Conservation (phyloP, 2,329 filamentous ascomycete genomes). For the Epichloe baconii region DNA sequence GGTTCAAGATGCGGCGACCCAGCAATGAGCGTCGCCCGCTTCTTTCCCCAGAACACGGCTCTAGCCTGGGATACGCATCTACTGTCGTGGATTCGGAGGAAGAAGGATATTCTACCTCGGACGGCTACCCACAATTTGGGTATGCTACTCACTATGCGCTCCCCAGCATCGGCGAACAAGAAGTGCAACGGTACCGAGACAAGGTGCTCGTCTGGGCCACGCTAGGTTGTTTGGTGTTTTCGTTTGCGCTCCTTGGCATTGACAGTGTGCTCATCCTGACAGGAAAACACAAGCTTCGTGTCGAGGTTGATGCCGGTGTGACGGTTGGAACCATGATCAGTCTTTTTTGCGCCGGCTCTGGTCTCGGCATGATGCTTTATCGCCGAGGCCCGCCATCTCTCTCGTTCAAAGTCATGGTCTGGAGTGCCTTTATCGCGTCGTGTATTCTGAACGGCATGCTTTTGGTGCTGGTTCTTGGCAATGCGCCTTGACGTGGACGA, state of each 20-base stretch:
- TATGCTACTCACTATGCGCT: constrained; percentile 44
- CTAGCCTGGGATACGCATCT: constrained; percentile 18
- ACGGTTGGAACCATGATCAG: constrained; percentile 56
- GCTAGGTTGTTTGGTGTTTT: constrained; percentile 40
- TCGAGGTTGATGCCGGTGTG: constrained; percentile 64
- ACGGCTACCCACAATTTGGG: constrained; percentile 34
- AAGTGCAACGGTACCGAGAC: constrained; percentile 37
- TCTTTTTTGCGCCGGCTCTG: constrained; percentile 49
- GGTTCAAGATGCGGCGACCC: constrained; percentile 26
- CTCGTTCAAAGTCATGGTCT: constrained; percentile 28
- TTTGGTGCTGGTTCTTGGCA: constrained; percentile 28
- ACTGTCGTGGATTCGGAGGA: constrained; percentile 26
- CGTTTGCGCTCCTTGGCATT: constrained; percentile 51
- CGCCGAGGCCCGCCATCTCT: constrained; percentile 31
- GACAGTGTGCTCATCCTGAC: constrained; percentile 53
- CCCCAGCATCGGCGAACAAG: constrained; percentile 38
- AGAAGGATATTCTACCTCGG: constrained; percentile 39
- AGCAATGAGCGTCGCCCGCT: constrained; percentile 14
- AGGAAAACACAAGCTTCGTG: constrained; percentile 50
- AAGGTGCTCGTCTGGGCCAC: constrained; percentile 41
- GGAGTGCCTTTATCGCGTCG: constrained; percentile 22
- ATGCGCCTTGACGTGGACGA: constrained; percentile 16
- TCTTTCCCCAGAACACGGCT: constrained; percentile 6
- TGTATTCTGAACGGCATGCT: constrained; percentile 32
- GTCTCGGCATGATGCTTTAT: constrained; percentile 44